Conservation (phyloP, 202 grass and related monocot species). For the Panicum virgatum region DNA sequence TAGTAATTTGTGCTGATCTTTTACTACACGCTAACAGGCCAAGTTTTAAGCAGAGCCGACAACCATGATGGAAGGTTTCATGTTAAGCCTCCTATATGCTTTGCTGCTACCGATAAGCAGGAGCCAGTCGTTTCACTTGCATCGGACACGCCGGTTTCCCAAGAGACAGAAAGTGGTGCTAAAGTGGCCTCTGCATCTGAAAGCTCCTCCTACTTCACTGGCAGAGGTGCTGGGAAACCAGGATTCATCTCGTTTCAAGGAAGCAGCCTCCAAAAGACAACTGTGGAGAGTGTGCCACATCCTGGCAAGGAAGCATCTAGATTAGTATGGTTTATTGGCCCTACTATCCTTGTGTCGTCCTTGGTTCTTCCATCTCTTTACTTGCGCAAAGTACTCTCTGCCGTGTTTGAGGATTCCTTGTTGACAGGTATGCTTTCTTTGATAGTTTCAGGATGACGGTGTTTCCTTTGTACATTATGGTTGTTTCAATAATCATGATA, state of each 20-base stretch:
- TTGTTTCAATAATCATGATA: background rate
- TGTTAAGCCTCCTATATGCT: slow-evolving; percentile 36
- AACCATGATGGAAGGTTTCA: slow-evolving; percentile 40
- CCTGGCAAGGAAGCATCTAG: slow-evolving; percentile 61
- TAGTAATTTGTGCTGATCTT: background rate
- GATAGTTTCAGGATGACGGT: slow-evolving; percentile 1
- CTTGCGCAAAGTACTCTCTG: slow-evolving; percentile 81
- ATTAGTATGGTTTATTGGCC: slow-evolving; percentile 88
- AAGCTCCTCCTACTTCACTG: slow-evolving; percentile 35
- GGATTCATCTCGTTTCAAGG: slow-evolving; percentile 85
- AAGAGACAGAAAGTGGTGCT: slow-evolving; percentile 23
- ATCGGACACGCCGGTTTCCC: background rate
- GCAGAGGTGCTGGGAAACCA: slow-evolving; percentile 62
- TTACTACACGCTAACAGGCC: slow-evolving; percentile 9
- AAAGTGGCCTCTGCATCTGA: slow-evolving; percentile 38
- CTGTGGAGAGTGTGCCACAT: slow-evolving; percentile 48
- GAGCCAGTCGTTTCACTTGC: slow-evolving; percentile 36
- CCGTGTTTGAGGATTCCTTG: slow-evolving; percentile 92
- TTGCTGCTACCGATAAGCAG: slow-evolving; percentile 51
- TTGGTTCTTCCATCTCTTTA: slow-evolving; percentile 90
- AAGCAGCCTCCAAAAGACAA: slow-evolving; percentile 30
- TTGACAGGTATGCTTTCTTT: slow-evolving; percentile 73
- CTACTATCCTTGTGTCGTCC: slow-evolving; percentile 78
- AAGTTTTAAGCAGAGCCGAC: slow-evolving; percentile 9
- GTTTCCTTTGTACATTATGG: background rate